Conservation (phyloP, 164 flowering plant species). For the Liquidambar formosana region DNA sequence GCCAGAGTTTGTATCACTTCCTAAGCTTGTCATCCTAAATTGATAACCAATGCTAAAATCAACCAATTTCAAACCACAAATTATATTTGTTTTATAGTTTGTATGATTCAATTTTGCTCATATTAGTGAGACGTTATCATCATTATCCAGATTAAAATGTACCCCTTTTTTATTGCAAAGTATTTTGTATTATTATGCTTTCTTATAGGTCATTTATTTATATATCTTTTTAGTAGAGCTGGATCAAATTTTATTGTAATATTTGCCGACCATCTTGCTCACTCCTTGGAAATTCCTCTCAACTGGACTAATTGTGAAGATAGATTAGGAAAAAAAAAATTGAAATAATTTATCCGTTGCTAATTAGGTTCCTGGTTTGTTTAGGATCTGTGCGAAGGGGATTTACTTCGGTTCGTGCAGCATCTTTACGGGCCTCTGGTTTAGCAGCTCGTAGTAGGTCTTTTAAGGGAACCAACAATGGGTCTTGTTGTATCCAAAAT, state of each 20-base stretch:
- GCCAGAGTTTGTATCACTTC: background rate
- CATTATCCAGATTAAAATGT: background rate
- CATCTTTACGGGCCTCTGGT: slow-evolving; percentile 56
- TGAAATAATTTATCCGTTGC: background rate
- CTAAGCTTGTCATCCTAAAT: background rate
- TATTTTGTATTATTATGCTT: background rate
- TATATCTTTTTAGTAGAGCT: background rate
- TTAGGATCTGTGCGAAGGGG: slow-evolving; percentile 37
- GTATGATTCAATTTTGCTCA: background rate
- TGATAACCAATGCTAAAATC: background rate
- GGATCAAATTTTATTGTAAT: background rate
- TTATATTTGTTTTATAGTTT: too few relatives aligned
- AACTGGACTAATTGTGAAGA: background rate
- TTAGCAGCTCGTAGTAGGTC: slow-evolving; percentile 41
- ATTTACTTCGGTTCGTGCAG: slow-evolving; percentile 54
- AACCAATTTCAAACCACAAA: too few relatives aligned
- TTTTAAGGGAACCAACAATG: slow-evolving; percentile 11
- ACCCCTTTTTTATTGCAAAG: background rate
- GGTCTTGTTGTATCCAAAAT: slow-evolving; percentile 15
- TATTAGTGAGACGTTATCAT: background rate
- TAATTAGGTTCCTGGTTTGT: slow-evolving; percentile 10
- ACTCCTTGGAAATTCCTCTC: background rate
- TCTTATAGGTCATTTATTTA: background rate
- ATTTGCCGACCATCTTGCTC: background rate
- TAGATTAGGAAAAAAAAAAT: background rate